Conservation (phyloP, 805 yeast species). For the Wickerhamiella alocasiicola region DNA sequence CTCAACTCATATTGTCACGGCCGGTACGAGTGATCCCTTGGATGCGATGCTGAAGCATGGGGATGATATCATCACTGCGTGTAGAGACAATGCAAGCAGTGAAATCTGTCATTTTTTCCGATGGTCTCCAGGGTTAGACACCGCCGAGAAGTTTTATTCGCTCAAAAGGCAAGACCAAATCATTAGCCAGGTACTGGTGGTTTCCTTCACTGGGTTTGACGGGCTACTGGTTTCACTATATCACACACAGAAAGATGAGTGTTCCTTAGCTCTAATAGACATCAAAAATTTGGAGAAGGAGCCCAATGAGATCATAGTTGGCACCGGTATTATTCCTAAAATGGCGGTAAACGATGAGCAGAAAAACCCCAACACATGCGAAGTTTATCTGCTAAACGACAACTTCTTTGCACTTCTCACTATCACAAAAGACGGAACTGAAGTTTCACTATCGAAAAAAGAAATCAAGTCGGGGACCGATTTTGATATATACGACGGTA, state of each 20-base stretch:
- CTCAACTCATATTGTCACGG: not conserved
- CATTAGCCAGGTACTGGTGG: not conserved
- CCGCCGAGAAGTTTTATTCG: not conserved
- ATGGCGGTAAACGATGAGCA: not conserved
- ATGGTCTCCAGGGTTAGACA: not conserved
- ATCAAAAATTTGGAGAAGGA: not conserved
- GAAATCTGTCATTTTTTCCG: not conserved
- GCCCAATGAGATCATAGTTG: not conserved
- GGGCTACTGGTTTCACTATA: constrained; percentile 2
- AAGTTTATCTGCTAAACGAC: not conserved
- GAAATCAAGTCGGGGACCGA: not conserved
- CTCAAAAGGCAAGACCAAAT: not conserved
- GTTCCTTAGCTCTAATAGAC: not conserved
- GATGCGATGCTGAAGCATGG: constrained; percentile 2
- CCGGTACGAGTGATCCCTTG: not conserved
- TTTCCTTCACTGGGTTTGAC: not conserved
- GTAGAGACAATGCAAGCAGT: not conserved
- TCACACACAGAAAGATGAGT: constrained; percentile 3
- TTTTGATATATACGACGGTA: not conserved
- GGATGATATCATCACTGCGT: not conserved
- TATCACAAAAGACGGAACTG: not conserved
- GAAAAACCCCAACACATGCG: not conserved
- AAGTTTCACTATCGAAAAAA: not conserved
- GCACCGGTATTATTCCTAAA: constrained; percentile 2
- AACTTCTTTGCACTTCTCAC: not conserved